Conservation (phyloP, 176 grass and related monocot genomes). For the Juncus inflexus region DNA sequence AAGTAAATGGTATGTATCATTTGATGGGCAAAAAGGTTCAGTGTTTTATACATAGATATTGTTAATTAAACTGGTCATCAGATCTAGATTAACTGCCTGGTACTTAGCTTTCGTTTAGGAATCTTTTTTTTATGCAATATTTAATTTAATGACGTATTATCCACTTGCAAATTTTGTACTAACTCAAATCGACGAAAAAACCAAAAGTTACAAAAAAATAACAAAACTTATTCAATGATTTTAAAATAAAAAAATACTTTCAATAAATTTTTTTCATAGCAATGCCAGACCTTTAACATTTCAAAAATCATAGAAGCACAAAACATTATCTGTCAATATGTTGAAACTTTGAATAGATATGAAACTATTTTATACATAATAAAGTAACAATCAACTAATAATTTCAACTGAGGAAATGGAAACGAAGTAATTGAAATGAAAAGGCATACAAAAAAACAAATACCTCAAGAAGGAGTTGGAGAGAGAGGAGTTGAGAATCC, state of each 20-base stretch:
- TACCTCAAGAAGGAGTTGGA: constrained; percentile 65
- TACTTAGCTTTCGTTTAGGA: not conserved
- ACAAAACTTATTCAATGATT: not conserved
- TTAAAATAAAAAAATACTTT: no score
- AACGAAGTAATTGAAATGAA: not conserved
- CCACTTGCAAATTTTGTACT: not conserved
- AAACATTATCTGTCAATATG: no score
- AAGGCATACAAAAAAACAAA: not conserved
- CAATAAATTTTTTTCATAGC: no score
- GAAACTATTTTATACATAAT: no score
- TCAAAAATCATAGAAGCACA: no score
- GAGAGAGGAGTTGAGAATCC: constrained; percentile 50
- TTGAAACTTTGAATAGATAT: no score
- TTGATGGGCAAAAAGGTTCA: constrained; percentile 5
- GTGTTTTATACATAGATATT: not conserved
- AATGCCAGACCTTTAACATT: no score
- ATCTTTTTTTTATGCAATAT: not conserved
- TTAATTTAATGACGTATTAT: not conserved
- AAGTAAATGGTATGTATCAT: not conserved
- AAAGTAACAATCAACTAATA: not conserved
- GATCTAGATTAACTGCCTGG: not conserved
- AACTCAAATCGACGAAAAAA: not conserved
- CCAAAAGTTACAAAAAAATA: no score
- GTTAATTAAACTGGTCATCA: not conserved
- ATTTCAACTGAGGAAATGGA: not conserved